Evolutionary conservation across 257 asterid species (phyloP), one percentile per base, ranked within the genome.

Genomic region (Plantago elongata): DNA sequence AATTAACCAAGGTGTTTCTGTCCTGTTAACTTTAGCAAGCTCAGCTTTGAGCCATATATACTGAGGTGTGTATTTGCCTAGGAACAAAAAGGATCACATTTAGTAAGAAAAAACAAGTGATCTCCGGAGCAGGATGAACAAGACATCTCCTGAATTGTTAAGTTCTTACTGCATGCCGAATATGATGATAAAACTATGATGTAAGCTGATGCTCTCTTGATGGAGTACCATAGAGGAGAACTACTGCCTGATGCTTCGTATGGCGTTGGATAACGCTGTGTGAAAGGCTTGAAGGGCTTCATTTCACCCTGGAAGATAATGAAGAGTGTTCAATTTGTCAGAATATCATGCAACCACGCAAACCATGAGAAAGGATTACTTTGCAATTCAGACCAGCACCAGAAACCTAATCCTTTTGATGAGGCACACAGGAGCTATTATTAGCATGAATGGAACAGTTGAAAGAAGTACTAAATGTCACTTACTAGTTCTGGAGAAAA

Each of bases 41-140:
- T 91, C 96, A 5, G 54, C 45, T 57, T 76, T 67, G 5, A 91
- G 89, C 96, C 98, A 91, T 56, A 37, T 2, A 57, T 63, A 80
- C 54, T 91, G 98, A 51, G 95, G 96, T 61, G 98, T 88, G 73
- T 88, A 91, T 66, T 73, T 88, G n/a, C 94, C 96, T 89, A 61
- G 9, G 43, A 45, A 45, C 43, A 54, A 7, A 34, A 34, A 34
- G 3, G 40, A 37, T 5, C 9, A 6, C 50, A 9, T 4, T 45
- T 12, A 48, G 27, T 48, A 5, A 47, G 15, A 8, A 11, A 48
- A 48, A 12, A n/a, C 13, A 5, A 1, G n/a, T 13, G 16, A 48
- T 48, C 16, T 12, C 7, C 1, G 13, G 12, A 48, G 7, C 50
- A 45, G 37, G 37, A 51, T 16, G 29, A 51, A 51, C 29, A 34